Evolutionary conservation across 2,329 filamentous ascomycete species (phyloP), one percentile per base, ranked within the genome.

Genomic region (Nemania diffusa): DNA sequence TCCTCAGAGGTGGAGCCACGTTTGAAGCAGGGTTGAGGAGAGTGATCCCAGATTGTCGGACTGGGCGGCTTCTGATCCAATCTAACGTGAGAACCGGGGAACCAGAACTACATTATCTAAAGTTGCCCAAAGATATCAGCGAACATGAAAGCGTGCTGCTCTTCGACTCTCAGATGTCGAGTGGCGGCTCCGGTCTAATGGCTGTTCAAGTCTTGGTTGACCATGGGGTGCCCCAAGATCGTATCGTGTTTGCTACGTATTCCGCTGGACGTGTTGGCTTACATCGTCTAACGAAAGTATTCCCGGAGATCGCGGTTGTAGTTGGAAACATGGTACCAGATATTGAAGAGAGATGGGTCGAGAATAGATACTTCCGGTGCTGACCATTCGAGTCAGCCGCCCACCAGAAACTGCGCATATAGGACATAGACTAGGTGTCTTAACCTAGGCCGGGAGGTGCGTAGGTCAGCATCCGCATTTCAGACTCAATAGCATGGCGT

Each of bases 191-290:
- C 17, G 88, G 88, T 0, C 82, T 99, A 65, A 99, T 99, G 96
- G 94, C 96, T 0, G 94, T 98, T 48, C 92, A 96, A 76, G 93
- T 98, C n/a, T 83, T 99, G 60, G 89, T 97, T 17, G 96, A 99
- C 78, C 94, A 98, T 76, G 96, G 96, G 11, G 94, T 98, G 6
- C 82, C 88, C 5, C 90, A 96, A 76, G 88, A 93, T 52, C 90
- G 86, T 71, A 97, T 99, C 71, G 92, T 97, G 37, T 91, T 98
- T 78, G 94, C 97, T 44, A 97, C 95, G 3, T 97, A 97, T 77
- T 91, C 93, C 71, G 95, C 94, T 3, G 95, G 95, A 8, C 90
- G 90, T 71, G 88, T 92, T 73, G 96, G 94, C 0, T 79, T 98
- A 69, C 93, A 96, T 76, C 86, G 96, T 70, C 81, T 99, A 74